Evolutionary conservation across 2,329 filamentous ascomycete genomes (phyloP).

Genomic region (Alternaria rosae): DNA sequence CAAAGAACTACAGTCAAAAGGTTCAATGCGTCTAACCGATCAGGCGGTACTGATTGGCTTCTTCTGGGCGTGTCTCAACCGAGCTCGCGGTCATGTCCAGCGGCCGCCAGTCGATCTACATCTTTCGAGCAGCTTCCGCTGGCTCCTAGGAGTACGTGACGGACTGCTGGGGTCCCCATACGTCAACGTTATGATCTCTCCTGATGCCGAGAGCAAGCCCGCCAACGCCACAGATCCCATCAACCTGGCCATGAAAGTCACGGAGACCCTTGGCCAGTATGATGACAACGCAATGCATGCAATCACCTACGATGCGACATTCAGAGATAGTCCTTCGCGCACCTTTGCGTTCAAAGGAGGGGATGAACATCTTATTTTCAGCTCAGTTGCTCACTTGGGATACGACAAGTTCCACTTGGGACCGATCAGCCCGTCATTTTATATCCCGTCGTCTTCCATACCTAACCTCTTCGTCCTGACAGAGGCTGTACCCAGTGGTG

Average conservation of each 20-base stretch:
- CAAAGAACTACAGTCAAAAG: neutral
- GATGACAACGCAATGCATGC: neutral
- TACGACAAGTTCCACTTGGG: neutral
- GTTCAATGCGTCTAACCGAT: neutral
- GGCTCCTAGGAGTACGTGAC: neutral
- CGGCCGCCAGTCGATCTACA: neutral
- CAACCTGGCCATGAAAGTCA: neutral
- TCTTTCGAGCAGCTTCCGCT: neutral
- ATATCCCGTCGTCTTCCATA: neutral
- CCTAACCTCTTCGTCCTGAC: neutral
- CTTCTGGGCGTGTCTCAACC: neutral
- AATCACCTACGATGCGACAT: neutral
- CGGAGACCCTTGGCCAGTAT: neutral
- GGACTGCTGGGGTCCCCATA: neutral
- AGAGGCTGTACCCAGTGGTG: neutral
- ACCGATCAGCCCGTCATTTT: neutral
- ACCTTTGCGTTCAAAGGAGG: neutral
- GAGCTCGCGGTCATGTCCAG: neutral
- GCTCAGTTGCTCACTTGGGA: neutral
- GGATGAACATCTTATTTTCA: neutral
- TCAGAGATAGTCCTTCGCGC: neutral
- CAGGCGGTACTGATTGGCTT: neutral
- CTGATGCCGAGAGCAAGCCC: neutral
- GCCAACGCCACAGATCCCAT: neutral
- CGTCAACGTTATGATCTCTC: neutral